Evolutionary conservation across 176 grass and related monocot genomes (phyloP), one percentile per base, ranked within the genome.

Genomic region (Paspalum vaginatum): DNA sequence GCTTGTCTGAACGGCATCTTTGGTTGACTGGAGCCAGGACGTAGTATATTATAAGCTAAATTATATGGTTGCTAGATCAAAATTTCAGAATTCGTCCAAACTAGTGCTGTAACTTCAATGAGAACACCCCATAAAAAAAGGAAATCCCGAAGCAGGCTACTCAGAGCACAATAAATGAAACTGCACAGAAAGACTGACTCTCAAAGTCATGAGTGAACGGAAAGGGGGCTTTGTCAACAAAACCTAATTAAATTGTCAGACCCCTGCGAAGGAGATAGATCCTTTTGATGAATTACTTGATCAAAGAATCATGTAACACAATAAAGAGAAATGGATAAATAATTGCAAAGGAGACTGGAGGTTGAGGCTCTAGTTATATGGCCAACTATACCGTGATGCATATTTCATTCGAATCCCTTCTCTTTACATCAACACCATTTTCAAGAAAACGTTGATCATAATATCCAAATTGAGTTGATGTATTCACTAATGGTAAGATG

Each of bases 381-480:
- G 13, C 63, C 37, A 32, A 61, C 38, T 61, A 17, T 37, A 50
- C 8, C 37, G 70, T 60, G 69, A 48, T 69, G 20, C 17, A 37
- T 14, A 68, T 68, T 60, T 67, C 17, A 50, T 21, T 44, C 46
- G 22, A 74, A 9, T 46, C 21, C 21, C 5, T 42, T 76, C 57
- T 43, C 1, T 57, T 55, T 72, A 46, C 20, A 72, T 21, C 11
- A 72, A 37, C 17, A 64, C 61, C n/a, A 42, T 44, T 22, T 85
- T 79, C 15, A 61, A 47, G 14, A 66, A 37, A 37, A 79, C 10
- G 72, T 45, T 57, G 5, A 47, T 71, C 72, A 50, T 45, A 70
- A 45, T 21, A 17, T 60, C 67, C 43, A 80, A 68, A 75, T 51
- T 60, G 70, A 37, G 50, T 68, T 38, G 50, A 49, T 49, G 16